Base-by-base conservation (phyloP, 805 yeast species). In the Lipomyces lipofer region DNA sequence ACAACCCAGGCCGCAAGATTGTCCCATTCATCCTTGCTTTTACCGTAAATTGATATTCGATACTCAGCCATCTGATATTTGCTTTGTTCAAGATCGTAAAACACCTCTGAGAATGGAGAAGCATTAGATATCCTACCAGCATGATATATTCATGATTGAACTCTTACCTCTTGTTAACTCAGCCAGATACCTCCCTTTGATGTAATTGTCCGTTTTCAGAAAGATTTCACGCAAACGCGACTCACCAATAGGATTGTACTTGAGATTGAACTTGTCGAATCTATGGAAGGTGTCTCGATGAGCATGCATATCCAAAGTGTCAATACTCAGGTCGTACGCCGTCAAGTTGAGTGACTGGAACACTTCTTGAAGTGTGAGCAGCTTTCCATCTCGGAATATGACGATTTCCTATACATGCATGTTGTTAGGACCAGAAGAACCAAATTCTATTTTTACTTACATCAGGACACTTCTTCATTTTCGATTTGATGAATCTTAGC, bases 231-330 rank as follows among this genome's bases (percentile, higher is more conserved):
- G 83, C 70, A 94, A 75, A 70, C 99, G 84, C 19, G 99, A 94
- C 73, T 94, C 99, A 28, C 99, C 99, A 64, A 94, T 86, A 19
- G 99, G 99, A 68, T 94, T 94, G 74, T 94, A 94, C 70, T 94
- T 95, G 73, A 94, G 78, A 70, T 94, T 94, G 78, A 94, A 94
- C 73, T 94, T 94, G 72, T 94, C 99, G 68, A 94, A 94, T 65
- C 99, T 80, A 71, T 94, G 99, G 79, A 94, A 94, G 0, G 98
- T 87, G 67, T 94, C 99, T 61, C 91, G 87, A 71, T 94, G 99
- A 4, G 99, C 99, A 72, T 94, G 99, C 99, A 94, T 94, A 72
- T 94, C 99, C 63, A 94, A 78, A 1, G 99, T 95, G 67, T 94
- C 99, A 65, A 94, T 94, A 54, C 95, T 86, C 55, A 94, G 76